Evolutionary conservation across 306 rosid species (phyloP), one percentile per base, ranked within the genome.

Genomic region (Castanea crenata): DNA sequence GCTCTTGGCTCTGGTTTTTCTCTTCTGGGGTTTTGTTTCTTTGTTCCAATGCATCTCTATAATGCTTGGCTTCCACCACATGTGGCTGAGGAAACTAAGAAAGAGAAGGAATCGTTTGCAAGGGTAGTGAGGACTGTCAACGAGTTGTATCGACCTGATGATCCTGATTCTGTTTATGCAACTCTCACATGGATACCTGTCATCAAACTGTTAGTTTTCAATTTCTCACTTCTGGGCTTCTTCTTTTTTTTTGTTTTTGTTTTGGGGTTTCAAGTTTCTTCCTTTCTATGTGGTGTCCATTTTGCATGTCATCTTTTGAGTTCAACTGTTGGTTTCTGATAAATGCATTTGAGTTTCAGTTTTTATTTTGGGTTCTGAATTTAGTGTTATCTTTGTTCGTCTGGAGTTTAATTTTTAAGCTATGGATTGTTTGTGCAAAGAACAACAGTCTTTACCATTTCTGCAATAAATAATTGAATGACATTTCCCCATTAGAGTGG

Each of bases 51-150:
- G 99, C 99, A 95, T 91, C 96, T 93, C 76, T 90, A 93, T 85
- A 95, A 95, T 91, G 99, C 94, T 75, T 95, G 98, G 98, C 92
- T 95, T 20, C 99, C 98, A 5, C 94, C 97, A 51, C 99, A 96
- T 6, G 96, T 95, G 64, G 98, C 94, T 11, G 83, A 86, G 7
- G 89, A 85, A 41, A 85, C 98, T 61, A 80, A 75, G 77, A 86
- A 72, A 29, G 99, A 95, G 88, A 65, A 76, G 58, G 94, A 93
- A 34, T 93, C 99, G 34, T 95, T 93, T 82, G 77, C 93, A 1
- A 90, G 92, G 55, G 81, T 93, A 75, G 74, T 95, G 83, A 68
- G 80, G 84, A 31, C 87, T 46, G 88, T 90, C 79, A 88, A 82
- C 77, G 82, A 62, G 4, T 88, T 90, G 19, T 91, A 81, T 84